Evolutionary conservation across 306 rosid genomes (phyloP).

Genomic region (Castanopsis chinensis): DNA sequence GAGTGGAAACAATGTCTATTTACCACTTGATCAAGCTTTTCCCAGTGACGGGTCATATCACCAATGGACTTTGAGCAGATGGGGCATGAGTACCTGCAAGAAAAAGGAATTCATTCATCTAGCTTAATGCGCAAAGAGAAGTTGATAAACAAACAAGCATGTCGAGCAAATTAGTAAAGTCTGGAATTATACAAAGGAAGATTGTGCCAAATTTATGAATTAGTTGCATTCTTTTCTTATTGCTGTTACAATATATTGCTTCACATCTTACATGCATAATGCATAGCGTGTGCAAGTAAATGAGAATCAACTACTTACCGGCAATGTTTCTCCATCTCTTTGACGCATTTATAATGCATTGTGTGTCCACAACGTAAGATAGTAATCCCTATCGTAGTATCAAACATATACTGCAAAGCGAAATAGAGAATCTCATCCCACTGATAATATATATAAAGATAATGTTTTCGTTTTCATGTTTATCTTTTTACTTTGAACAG

Average conservation of each 20-base stretch:
- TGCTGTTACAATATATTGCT: neutral
- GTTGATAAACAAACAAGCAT: neutral
- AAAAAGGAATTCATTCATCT: conserved; percentile 1
- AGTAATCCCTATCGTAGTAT: conserved; percentile 53
- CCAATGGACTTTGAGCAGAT: conserved; percentile 71
- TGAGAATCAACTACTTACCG: conserved; percentile 39
- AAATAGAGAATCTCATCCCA: conserved; percentile 8
- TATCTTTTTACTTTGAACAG: no score
- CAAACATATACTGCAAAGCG: conserved; percentile 68
- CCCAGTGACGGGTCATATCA: conserved; percentile 64
- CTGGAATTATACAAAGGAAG: neutral
- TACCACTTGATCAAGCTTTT: conserved; percentile 69
- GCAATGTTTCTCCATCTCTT: conserved; percentile 69
- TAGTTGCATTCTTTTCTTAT: neutral
- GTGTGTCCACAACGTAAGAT: conserved; percentile 91
- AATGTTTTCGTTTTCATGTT: no score
- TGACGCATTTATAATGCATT: conserved; percentile 72
- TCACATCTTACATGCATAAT: neutral
- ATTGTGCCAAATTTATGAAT: neutral
- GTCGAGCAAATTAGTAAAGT: neutral
- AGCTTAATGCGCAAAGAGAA: neutral
- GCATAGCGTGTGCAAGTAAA: neutral
- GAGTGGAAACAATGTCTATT: neutral
- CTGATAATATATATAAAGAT: neutral
- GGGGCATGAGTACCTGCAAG: conserved; percentile 66